Evolutionary conservation across 2,329 filamentous ascomycete genomes (phyloP), one percentile per base, ranked within the genome.

Genomic region (Stenocarpella maydis): DNA sequence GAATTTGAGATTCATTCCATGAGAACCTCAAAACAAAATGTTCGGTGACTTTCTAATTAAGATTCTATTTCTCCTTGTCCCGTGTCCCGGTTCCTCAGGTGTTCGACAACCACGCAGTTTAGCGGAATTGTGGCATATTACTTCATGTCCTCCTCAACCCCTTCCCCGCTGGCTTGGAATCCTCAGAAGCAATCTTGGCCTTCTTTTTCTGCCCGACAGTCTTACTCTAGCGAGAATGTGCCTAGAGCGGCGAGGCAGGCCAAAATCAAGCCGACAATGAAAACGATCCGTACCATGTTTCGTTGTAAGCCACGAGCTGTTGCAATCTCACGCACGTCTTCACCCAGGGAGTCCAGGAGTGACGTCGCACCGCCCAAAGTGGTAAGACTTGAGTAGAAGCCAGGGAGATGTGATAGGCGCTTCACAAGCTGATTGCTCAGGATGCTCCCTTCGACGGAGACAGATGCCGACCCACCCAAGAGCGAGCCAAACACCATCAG

Each of bases 231-330:
- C 54, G 82, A 43, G 12, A 84, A 73, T 0, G 84, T 81, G 2
- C 85, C 87, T 24, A 88, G 67, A 34, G 88, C 80, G 7, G 82
- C 84, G 9, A 87, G 69, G 6, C 81, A 78, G 3, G 50, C n/a
- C 19, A 26, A 17, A 12, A 53, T 19, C 28, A 53, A 60, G 17
- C 55, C 55, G 3, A 58, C 7, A 9, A 0, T 12, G 74, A 88
- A 90, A 4, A 85, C 85, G 70, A 83, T 78, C 6, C 81, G n/a
- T n/a, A 82, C 37, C 91, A 76, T 0, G 87, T 83, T 14, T 78
- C 65, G 73, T 90, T 90, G 77, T 91, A 91, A 0, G 86, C 86
- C 0, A 77, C 68, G 14, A 87, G 82, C n/a, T n/a, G n/a, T n/a
- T 21, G 91, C 87, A 2, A 79, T 79, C 1, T 74, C 66, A 2